Evolutionary conservation across 176 grass and related monocot genomes (phyloP), one percentile per base, ranked within the genome.

Genomic region (bread wheat (Triticum aestivum)): DNA sequence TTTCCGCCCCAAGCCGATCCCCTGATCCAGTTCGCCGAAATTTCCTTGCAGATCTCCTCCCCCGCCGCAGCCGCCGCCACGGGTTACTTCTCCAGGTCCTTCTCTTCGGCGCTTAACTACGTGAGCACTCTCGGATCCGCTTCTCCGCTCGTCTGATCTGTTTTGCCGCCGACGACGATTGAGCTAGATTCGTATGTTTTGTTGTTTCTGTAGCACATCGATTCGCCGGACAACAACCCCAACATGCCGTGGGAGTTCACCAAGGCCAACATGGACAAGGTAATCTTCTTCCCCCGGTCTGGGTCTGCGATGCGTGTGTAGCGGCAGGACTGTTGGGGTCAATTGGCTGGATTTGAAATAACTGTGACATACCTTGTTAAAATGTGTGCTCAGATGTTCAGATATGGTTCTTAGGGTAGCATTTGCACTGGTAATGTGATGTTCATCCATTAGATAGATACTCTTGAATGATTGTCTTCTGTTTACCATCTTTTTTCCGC

Each of bases 191-290:
- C 34, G 30, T 10, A 15, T 23, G 30, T 75, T 21, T 35, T 26
- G 12, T 75, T 90, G 61, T 87, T 87, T 85, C 41, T 90, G 77
- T 15, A 96, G 97, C 97, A 99, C 92, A 74, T 99, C 76, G 92
- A 99, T 87, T 96, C 97, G 49, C 94, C 94, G 30, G 92, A 99
- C 6, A 99, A 99, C 78, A 96, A 90, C 39, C 83, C 92, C 5
- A 77, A 87, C 67, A 73, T 86, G 83, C 89, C 73, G 30, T 96
- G 94, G 97, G 87, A 94, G 84, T 99, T 99, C 87, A 83, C 85
- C 8, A 86, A 89, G 52, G 80, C 77, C 11, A 99, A 99, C 77
- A 87, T 92, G 90, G 75, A 93, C 73, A 99, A 91, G 94, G 97
- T 98, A 83, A 17, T 62, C 8, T 42, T 56, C 15, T 38, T 51